A percentile compares a stretch with the other conserved stretches of the same genome.
Evolutionary conservation across 768 basidiomycete genomes (phyloP).

Genomic region (Macrolepiota dolichaula): DNA sequence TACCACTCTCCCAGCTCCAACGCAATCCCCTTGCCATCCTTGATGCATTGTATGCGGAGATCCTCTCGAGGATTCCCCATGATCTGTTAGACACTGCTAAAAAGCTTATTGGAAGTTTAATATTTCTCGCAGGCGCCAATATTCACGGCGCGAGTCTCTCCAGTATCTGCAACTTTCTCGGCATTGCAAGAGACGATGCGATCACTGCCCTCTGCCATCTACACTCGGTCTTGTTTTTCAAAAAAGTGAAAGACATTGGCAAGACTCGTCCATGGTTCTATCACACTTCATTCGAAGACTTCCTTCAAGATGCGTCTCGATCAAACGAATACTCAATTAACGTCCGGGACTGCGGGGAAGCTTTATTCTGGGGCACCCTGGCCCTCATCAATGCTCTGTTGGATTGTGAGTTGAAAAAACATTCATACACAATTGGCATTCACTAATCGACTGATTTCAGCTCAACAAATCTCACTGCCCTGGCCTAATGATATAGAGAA

Average conservation of each 20-base stretch:
- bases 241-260: not conserved
- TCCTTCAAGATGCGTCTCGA: not conserved
- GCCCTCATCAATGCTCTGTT: no score
- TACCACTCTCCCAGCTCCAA: not conserved
- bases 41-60: slow-evolving; percentile 10
- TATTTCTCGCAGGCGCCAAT: not conserved
- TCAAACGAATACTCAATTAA: no score
- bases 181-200: not conserved
- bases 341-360: no score
- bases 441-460: no score
- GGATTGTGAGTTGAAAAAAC: no score
- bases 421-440: no score
- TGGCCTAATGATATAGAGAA: no score
- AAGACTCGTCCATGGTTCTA: not conserved
- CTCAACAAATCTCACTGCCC: no score
- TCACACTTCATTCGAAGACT: slow-evolving; percentile 4
- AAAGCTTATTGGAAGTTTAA: not conserved
- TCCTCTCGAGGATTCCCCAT: not conserved
- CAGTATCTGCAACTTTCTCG: not conserved
- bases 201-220: not conserved
- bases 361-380: no score
- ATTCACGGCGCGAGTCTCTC: not conserved
- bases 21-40: slow-evolving; percentile 5
- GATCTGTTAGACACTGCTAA: not conserved
- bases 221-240: not conserved